phyloP scores from a whole-genome alignment of 2,329 filamentous ascomycete species.

The Helminthosporium solani region DNA sequence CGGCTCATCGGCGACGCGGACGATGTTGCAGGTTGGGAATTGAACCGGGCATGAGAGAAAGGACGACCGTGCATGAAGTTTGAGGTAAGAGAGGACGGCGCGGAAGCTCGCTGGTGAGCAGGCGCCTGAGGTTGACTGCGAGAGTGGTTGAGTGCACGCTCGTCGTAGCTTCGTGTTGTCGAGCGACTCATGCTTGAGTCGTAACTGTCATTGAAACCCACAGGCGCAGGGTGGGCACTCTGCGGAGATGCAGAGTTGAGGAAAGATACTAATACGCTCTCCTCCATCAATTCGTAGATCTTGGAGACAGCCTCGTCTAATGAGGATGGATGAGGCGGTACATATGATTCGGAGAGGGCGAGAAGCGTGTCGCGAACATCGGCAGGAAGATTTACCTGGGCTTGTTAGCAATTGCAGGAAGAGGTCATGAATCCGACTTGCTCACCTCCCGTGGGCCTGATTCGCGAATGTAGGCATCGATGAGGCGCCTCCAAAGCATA shows the following conservation, averaged over 20 bases:
- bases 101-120: constrained; percentile 41
- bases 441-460: constrained; percentile 41
- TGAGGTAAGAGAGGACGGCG: constrained; percentile 41
- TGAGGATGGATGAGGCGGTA: constrained; percentile 71
- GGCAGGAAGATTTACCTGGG: constrained; percentile 70
- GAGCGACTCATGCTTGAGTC: constrained; percentile 41
- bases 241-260: constrained; percentile 65
- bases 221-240: constrained; percentile 45
- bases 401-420: constrained; percentile 18
- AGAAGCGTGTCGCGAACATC: constrained; percentile 81
- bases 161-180: constrained; percentile 45
- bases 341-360: constrained; percentile 56
- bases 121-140: constrained; percentile 32
- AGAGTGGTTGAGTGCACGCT: constrained; percentile 33
- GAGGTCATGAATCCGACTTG: background rate
- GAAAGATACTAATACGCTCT: constrained; percentile 90
- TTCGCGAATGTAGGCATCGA: constrained; percentile 77
- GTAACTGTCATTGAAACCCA: constrained; percentile 44
- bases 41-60: constrained; percentile 40
- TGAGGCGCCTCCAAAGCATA: constrained; percentile 81
- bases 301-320: constrained; percentile 82
- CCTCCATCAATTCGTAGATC: constrained; percentile 95
- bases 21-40: constrained; percentile 38
- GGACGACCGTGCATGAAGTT: constrained; percentile 40
- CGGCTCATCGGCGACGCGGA: constrained; percentile 31